Base-by-base conservation (phyloP, 495 filamentous ascomycete species). In the Penicillium psychrofluorescens region DNA sequence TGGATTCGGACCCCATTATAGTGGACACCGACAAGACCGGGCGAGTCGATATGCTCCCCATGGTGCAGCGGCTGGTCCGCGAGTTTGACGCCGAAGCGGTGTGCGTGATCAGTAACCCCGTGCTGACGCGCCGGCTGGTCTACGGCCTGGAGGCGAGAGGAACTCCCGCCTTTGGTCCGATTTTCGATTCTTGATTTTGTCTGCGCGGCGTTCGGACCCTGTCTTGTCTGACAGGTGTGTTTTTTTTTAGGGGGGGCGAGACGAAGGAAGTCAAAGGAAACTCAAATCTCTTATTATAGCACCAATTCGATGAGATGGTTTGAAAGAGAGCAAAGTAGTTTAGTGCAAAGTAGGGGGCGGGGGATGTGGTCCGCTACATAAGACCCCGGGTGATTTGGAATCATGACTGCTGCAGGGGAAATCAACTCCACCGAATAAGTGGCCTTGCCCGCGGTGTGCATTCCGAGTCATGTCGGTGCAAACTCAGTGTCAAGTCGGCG, bases 61-160 rank as follows among this genome's bases (percentile, higher is more conserved):
- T 86, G 51, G 74, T 78, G 16, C 84, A 79, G 44, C 60, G 64
- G 41, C 46, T 85, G 40, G 73, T 69, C 50, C 62, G 61, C 35
- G 75, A 86, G 40, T 75, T 74, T 45, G 59, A 68, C 0, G 83
- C 83, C 7, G 85, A 89, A 66, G 86, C 84, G 16, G 81, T 87
- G 33, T 80, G 86, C 59, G 73, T 88, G 41, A 86, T 91, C 55
- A 81, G 77, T 44, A 92, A 92, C 63, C 83, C 81, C 45, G 75
- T 67, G 45, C 65, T 88, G 39, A 90, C 86, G 35, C 68, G 71
- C 55, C 79, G 79, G 60, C 74, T 90, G 31, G 83, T 90, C 6
- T 87, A 82, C 64, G 84, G 80, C 14, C 68, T 92, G 52, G 83
- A 89, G 56, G 74, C 67, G 8, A 70, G 80, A 40, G 83, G 84